These are phyloP conservation scores for Salix dunnii DNA, from an alignment of 345 rosid genomes.

Conservation along the genomic window DNA sequence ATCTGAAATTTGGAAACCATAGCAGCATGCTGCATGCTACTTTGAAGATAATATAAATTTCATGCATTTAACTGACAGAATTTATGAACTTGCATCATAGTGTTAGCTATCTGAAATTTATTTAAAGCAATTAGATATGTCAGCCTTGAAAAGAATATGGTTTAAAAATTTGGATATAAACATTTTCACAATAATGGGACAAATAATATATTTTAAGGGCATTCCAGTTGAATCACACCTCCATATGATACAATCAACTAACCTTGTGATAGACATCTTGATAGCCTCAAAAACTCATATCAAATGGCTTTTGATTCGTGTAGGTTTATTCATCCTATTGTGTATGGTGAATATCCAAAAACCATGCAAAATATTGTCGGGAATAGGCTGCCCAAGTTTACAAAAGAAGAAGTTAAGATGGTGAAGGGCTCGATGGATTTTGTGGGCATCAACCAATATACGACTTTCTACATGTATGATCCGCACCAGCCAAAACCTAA, in stretches of 20 bases:
- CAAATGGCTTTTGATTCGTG: background rate
- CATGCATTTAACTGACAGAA: background rate
- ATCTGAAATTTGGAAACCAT: background rate
- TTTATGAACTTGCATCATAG: background rate
- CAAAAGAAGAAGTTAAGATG: constrained; percentile 67
- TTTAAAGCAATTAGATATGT: background rate
- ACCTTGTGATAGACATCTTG: background rate
- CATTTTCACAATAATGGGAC: background rate
- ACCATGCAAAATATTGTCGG: constrained; percentile 82
- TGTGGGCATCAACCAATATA: constrained; percentile 89
- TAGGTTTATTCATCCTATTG: constrained; percentile 93
- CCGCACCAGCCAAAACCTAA: constrained; percentile 48
- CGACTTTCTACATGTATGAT: constrained; percentile 64
- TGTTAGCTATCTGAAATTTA: background rate
- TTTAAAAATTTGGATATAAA: background rate
- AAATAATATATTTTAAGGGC: background rate
- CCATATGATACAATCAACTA: background rate
- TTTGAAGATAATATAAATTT: background rate
- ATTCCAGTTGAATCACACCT: background rate
- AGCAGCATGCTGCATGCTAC: background rate
- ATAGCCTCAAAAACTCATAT: background rate
- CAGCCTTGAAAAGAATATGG: background rate
- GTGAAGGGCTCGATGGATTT: constrained; percentile 90
- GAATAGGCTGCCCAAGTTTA: constrained; percentile 74
- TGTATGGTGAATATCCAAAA: constrained; percentile 85